phyloP scores from a whole-genome alignment of 345 rosid species.

The Anacardium occidentale region DNA sequence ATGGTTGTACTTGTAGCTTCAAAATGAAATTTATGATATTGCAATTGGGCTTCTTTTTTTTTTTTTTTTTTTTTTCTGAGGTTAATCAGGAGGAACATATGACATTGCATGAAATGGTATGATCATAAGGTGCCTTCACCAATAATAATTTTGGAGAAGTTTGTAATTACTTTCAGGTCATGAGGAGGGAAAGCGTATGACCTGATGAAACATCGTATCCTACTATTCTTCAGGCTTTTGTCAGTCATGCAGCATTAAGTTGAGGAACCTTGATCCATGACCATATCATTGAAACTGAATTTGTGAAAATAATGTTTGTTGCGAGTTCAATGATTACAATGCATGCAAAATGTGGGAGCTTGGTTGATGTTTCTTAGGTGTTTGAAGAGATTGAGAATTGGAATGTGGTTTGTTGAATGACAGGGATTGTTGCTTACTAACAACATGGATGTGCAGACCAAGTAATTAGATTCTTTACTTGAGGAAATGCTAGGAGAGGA shows the following conservation, averaged over 20 bases:
- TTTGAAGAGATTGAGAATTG: constrained; percentile 37
- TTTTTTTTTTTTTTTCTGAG: no score
- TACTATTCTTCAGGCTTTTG: constrained; percentile 40
- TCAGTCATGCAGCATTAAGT: constrained; percentile 32
- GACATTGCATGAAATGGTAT: no score
- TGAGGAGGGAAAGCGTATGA: constrained; percentile 32
- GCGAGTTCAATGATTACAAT: constrained; percentile 42
- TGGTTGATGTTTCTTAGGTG: constrained; percentile 26
- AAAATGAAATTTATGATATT: no score
- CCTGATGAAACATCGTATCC: constrained; percentile 50
- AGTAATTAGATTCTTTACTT: constrained; percentile 32
- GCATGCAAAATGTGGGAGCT: constrained; percentile 47
- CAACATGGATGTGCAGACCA: constrained; percentile 43
- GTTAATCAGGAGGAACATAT: no score
- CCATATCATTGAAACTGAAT: constrained; percentile 41
- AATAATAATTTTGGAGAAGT: constrained; percentile 35
- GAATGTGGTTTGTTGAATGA: constrained; percentile 43
- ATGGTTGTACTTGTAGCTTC: no score
- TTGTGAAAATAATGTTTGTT: constrained; percentile 24
- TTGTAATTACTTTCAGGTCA: constrained; percentile 29
- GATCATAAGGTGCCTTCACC: no score
- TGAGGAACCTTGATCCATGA: constrained; percentile 37
- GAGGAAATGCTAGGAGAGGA: constrained; percentile 41
- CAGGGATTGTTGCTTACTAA: constrained; percentile 43
- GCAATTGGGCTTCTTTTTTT: no score